Evolutionary conservation across 306 rosid genomes (phyloP), one percentile per base, ranked within the genome.

Genomic region (Dicorynia guianensis): DNA sequence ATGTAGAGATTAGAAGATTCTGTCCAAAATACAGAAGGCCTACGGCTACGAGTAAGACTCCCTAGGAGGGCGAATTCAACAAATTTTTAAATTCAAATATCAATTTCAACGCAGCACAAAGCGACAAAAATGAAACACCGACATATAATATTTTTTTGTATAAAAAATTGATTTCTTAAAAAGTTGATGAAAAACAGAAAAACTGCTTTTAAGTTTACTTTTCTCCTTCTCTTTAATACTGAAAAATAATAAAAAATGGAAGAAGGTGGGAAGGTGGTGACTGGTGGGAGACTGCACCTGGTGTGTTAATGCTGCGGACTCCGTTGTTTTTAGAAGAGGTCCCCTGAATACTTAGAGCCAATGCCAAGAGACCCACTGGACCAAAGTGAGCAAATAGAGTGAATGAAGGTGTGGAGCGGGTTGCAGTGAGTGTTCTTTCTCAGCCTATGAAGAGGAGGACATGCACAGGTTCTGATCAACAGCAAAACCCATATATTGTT

Each of bases 231-330:
- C 10, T 10, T 46, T 4, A 18, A 6, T 11, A 39, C 34, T 49
- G 11, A 33, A 34, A 34, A 11, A 19, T 8, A 60, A 67, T 63
- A 54, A 50, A 52, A 58, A 56, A 35, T 60, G 58, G 72, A 59
- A 58, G 64, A 77, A 63, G 80, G 79, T 71, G 71, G 75, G 52
- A 66, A 59, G 88, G 55, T 69, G 63, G 79, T 3, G 72, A 57
- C 46, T 76, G 77, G 79, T 64, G 85, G 76, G 76, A 78, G 85
- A 54, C 2, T 76, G 67, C 30, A 13, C 52, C 55, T 82, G 57
- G 74, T 65, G 62, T n/a, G 75, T 82, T 69, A 69, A 79, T 78
- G 83, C 75, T 40, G 38, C 61, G 75, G 80, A 10, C 9, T 44
- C 43, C 62, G 53, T 77, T 61, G 70, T 39, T 70, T 38, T 43